Conservation (phyloP, 1,139 yeast species). For the Lodderomyces beijingensis region DNA sequence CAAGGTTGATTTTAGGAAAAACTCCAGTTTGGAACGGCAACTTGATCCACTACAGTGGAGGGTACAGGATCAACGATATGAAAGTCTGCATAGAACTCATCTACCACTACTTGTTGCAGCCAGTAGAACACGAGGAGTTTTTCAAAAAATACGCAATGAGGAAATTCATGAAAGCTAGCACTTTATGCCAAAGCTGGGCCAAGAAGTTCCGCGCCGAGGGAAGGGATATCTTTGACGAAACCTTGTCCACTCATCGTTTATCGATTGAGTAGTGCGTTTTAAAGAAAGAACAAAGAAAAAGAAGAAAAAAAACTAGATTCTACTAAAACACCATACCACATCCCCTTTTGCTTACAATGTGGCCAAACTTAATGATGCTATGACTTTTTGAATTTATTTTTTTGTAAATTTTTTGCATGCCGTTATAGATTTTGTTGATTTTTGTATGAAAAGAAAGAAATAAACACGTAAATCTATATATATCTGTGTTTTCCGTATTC, state of each 20-base stretch:
- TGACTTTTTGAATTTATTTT: too few species aligned
- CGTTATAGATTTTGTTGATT: too few species aligned
- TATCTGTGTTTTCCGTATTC: too few species aligned
- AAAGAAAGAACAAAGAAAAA: too few species aligned
- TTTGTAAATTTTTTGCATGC: too few species aligned
- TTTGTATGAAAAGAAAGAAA: too few species aligned
- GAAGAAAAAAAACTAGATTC: too few species aligned
- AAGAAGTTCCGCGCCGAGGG: conserved; percentile 48
- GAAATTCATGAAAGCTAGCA: conserved; percentile 86
- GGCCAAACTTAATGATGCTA: too few species aligned
- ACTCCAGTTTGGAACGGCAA: conserved; percentile 77
- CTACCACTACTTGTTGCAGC: conserved; percentile 72
- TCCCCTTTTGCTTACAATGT: too few species aligned
- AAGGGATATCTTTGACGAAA: conserved; percentile 23
- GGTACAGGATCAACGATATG: conserved; percentile 73
- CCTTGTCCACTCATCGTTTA: conserved; percentile 14
- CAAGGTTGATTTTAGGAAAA: conserved; percentile 73
- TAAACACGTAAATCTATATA: too few species aligned
- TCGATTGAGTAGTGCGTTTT: too few species aligned
- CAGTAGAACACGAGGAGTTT: conserved; percentile 90
- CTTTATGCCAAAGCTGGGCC: conserved; percentile 90
- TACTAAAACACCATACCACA: too few species aligned
- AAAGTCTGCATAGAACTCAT: conserved; percentile 68
- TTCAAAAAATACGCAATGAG: conserved; percentile 91
- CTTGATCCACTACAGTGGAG: conserved; percentile 85